Evolutionary conservation across 805 yeast species (phyloP).

Genomic region (Spathaspora girioi): DNA sequence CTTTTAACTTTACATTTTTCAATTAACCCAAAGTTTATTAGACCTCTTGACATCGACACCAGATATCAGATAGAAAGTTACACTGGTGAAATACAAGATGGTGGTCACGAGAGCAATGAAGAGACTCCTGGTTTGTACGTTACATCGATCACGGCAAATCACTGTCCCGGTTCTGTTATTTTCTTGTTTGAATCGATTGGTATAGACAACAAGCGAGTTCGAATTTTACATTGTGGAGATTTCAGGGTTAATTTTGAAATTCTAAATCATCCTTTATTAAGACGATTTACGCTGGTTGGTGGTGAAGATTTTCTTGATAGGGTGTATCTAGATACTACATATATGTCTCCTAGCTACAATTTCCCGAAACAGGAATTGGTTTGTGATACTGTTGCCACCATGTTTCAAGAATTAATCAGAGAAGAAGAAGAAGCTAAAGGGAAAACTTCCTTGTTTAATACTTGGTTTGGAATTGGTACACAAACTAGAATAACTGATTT

Average conservation of each 20-base stretch:
- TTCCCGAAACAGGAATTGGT: slow-evolving; percentile 79
- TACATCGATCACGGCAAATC: slow-evolving; percentile 78
- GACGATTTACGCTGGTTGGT: slow-evolving; percentile 14
- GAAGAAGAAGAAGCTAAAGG: slow-evolving; percentile 15
- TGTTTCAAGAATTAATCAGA: slow-evolving; percentile 39
- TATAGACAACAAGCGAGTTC: slow-evolving; percentile 16
- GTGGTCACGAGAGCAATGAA: slow-evolving; percentile 11
- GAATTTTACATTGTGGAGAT: slow-evolving; percentile 85
- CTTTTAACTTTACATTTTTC: slow-evolving; percentile 54
- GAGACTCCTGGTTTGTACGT: slow-evolving; percentile 43
- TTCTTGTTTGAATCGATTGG: slow-evolving; percentile 59
- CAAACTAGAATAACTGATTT: slow-evolving; percentile 42
- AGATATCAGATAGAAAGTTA: slow-evolving; percentile 26
- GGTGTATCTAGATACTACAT: slow-evolving; percentile 88
- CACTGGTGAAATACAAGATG: slow-evolving; percentile 10
- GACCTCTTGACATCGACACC: slow-evolving; percentile 36
- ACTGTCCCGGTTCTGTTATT: slow-evolving; percentile 93
- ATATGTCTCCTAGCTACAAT: slow-evolving; percentile 66
- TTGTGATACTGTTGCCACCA: slow-evolving; percentile 53
- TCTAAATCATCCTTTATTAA: slow-evolving; percentile 34
- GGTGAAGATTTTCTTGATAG: slow-evolving; percentile 40
- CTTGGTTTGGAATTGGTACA: slow-evolving; percentile 30
- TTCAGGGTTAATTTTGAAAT: slow-evolving; percentile 66
- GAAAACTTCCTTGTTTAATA: slow-evolving; percentile 17
- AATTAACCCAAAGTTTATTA: slow-evolving; percentile 47